Evolutionary conservation across 805 yeast genomes (phyloP), one percentile per base, ranked within the genome.

Genomic region (Komagataella mondaviorum): DNA sequence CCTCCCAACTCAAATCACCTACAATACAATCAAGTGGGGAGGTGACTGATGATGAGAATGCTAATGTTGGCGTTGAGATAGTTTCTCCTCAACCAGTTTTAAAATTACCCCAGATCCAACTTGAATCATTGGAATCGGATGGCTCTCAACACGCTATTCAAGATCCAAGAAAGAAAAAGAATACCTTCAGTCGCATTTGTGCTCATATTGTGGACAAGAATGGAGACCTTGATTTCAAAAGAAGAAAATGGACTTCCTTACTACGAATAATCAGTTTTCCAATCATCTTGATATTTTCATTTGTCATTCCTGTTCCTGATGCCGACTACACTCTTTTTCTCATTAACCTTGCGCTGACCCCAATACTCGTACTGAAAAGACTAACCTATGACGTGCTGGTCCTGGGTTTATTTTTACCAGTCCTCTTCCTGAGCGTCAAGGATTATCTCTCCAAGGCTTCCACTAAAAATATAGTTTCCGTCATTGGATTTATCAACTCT

Each of bases 401-500:
- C 43, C 10, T 48, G 7, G 20, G 18, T 10, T 16, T 48, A 30
- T 48, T 48, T 16, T 30, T 48, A 16, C 46, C 30, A 3, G 30
- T 46, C 12, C 23, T 36, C 7, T 46, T 20, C 22, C n/a, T 20
- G 14, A 45, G n/a, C 12, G 18, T 8, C n/a, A 10, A 20, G 4
- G 22, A 6, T 5, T 45, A 12, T 12, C 3, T 39, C 36, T 45
- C 48, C n/a, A 10, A 20, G 6, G 4, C 3, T 10, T 46, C 22
- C 17, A 30, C 8, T 4, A 30, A 10, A 6, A 30, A 14, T 4
- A 30, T 30, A 12, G 8, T 30, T 10, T 49, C 48, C 8, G n/a
- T 60, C 6, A 53, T 63, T 24, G 70, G 71, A 2, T 68, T 68
- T 47, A 23, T 57, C 2, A 51, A 53, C 12, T 65, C 63, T 6